Percentiles rank a stretch among this genome's conserved stretches.
These are phyloP conservation scores for Tetrapisispora phaffii DNA, from an alignment of 805 yeast genomes.

Conservation along the genomic window DNA sequence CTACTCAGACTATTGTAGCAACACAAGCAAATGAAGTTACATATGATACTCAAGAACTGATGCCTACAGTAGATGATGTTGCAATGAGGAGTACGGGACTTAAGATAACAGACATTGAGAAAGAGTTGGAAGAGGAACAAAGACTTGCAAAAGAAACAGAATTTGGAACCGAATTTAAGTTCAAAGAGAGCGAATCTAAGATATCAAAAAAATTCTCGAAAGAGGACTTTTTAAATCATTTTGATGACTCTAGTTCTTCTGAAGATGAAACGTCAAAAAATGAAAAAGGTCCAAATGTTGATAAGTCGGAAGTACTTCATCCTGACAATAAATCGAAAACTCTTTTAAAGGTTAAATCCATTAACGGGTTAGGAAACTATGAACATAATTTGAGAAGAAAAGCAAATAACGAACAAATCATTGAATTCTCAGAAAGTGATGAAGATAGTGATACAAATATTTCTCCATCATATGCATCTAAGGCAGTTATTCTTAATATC, in stretches of 20 bases:
- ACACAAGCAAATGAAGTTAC: background rate
- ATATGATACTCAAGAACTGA: background rate
- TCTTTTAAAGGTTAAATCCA: background rate
- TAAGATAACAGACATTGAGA: conserved; percentile 14
- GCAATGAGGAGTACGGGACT: background rate
- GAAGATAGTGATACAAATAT: conserved; percentile 8
- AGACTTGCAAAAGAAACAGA: background rate
- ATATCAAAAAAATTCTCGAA: conserved; percentile 10
- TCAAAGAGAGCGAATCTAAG: background rate
- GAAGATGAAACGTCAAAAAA: background rate
- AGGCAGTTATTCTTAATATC: conserved; percentile 29
- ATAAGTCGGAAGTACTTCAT: background rate
- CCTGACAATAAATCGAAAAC: background rate
- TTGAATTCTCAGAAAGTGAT: conserved; percentile 12
- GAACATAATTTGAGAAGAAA: conserved; percentile 14
- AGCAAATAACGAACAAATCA: conserved; percentile 6
- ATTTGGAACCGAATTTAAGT: conserved; percentile 5
- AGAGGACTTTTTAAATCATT: conserved; percentile 16
- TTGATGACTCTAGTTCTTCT: conserved; percentile 12
- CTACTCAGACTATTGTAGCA: background rate
- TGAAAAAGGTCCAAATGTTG: background rate
- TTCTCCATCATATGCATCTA: conserved; percentile 19
- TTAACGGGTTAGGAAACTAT: conserved; percentile 12
- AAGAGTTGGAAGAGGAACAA: conserved; percentile 8
- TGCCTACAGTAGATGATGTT: conserved; percentile 3